phyloP scores from a whole-genome alignment of 805 yeast genomes.

The Nakazawaea ishiwadae region DNA sequence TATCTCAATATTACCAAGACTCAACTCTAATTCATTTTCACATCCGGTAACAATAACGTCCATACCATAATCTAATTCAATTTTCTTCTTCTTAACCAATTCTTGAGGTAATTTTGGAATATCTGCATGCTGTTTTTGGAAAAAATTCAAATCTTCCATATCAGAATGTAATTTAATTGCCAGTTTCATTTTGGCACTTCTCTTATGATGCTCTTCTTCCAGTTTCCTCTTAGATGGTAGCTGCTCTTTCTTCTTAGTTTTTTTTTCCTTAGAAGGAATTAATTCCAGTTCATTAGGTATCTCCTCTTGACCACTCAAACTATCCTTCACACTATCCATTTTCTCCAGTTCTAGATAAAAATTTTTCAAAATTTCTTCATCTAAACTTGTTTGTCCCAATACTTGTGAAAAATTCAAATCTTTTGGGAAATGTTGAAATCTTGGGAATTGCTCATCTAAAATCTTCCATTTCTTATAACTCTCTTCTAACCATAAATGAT shows the following conservation, averaged over 20 bases:
- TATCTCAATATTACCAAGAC: conserved; percentile 37
- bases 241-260: neutral
- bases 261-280: conserved; percentile 20
- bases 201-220: conserved; percentile 5
- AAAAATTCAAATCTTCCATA: conserved; percentile 64
- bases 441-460: conserved; percentile 38
- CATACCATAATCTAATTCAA: conserved; percentile 31
- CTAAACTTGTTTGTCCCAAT: conserved; percentile 48
- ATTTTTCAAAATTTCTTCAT: conserved; percentile 32
- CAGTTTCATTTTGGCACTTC: conserved; percentile 67
- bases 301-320: conserved; percentile 11
- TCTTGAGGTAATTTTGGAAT: no score
- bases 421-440: conserved; percentile 44
- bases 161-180: conserved; percentile 60
- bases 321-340: conserved; percentile 19
- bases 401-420: conserved; percentile 37
- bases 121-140: conserved; percentile 54
- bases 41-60: conserved; percentile 64
- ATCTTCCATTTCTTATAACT: conserved; percentile 59
- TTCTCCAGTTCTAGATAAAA: conserved; percentile 28
- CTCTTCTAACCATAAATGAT: conserved; percentile 88
- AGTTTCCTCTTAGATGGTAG: neutral
- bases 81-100: conserved; percentile 18
- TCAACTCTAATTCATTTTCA: conserved; percentile 38
- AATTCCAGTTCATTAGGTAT: conserved; percentile 13